These are phyloP conservation scores for Akanthomyces dipterigenus DNA, from an alignment of 2,329 filamentous ascomycete genomes.

Conservation along the genomic window DNA sequence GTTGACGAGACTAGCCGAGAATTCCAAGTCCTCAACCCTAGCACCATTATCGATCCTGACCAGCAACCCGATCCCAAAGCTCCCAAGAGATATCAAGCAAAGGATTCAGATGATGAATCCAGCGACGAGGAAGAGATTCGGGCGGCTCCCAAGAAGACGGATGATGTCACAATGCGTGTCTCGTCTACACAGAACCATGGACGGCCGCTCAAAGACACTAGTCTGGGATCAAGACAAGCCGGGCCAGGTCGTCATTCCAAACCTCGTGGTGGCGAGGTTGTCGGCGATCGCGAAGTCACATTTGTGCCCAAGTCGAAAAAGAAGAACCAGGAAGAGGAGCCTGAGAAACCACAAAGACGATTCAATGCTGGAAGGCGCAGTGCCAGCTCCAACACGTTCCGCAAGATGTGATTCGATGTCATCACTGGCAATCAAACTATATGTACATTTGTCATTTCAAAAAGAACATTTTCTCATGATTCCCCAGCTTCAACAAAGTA, in stretches of 20 bases:
- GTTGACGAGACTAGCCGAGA: conserved; percentile 86
- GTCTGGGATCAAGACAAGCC: conserved; percentile 50
- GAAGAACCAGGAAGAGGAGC: conserved; percentile 37
- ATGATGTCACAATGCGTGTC: conserved; percentile 55
- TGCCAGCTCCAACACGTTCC: conserved; percentile 70
- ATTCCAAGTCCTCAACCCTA: conserved; percentile 84
- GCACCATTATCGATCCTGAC: conserved; percentile 49
- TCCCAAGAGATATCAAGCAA: conserved; percentile 30
- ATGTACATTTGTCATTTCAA: conserved; percentile 8
- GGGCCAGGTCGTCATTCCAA: conserved; percentile 42
- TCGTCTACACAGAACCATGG: conserved; percentile 61
- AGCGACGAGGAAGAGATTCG: conserved; percentile 29
- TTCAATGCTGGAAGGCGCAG: conserved; percentile 50
- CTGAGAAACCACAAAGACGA: conserved; percentile 26
- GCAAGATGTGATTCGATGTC: conserved; percentile 46
- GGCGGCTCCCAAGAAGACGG: conserved; percentile 18
- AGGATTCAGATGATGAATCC: conserved; percentile 38
- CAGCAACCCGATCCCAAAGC: conserved; percentile 27
- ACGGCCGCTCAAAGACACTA: conserved; percentile 47
- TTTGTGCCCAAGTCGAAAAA: conserved; percentile 58
- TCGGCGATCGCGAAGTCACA: conserved; percentile 62
- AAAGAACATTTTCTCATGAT: background rate
- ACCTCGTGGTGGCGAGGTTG: conserved; percentile 40
- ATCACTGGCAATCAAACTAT: conserved; percentile 14
- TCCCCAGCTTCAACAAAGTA: conserved; percentile 7